Evolutionary conservation across 176 grass and related monocot genomes (phyloP).

Genomic region (Hsuehochloa calcarea): DNA sequence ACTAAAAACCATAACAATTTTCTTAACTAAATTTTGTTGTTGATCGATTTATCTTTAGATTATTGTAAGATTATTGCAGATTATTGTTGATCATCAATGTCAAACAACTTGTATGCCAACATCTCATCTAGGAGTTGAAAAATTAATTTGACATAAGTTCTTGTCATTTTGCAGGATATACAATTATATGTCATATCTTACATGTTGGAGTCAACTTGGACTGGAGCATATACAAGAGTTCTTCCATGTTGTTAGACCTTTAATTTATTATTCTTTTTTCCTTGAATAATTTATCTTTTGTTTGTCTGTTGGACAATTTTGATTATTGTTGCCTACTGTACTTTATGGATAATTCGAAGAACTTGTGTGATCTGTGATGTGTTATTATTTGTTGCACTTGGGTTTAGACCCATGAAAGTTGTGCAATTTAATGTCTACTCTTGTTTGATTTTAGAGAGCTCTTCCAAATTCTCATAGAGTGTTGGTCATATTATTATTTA

Average conservation of each 20-base stretch:
- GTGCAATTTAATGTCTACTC: neutral
- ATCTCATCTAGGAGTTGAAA: too few species aligned
- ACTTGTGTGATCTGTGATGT: neutral
- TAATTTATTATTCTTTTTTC: neutral
- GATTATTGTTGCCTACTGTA: neutral
- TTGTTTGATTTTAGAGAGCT: too few species aligned
- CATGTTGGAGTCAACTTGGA: neutral
- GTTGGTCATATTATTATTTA: too few species aligned
- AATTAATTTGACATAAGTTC: too few species aligned
- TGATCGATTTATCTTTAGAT: too few species aligned
- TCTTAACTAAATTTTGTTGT: too few species aligned
- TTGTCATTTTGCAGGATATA: neutral
- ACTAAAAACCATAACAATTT: too few species aligned
- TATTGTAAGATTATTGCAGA: too few species aligned
- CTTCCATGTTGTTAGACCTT: neutral
- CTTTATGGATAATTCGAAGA: neutral
- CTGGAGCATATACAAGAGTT: neutral
- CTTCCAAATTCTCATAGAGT: too few species aligned
- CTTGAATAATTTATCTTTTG: neutral
- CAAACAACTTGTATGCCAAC: too few species aligned
- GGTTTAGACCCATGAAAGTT: neutral
- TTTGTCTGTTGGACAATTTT: neutral
- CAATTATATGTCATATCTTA: neutral
- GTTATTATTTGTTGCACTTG: neutral
- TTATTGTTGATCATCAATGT: too few species aligned